Evolutionary conservation across 2,329 filamentous ascomycete species (phyloP).

Genomic region (Sclerotinia minor): DNA sequence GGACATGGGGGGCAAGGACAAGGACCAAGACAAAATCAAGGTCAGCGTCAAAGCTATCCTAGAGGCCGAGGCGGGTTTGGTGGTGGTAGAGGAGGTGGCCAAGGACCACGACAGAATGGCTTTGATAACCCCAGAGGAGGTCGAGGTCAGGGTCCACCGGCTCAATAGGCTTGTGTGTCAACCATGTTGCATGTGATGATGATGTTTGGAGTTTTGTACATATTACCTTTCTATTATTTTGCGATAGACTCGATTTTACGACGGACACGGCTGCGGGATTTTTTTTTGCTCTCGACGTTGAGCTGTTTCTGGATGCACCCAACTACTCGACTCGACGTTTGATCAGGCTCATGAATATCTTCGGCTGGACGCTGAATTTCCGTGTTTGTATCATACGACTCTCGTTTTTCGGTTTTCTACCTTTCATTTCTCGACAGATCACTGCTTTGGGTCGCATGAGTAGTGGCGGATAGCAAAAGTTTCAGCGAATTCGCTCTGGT

Average conservation of each 20-base stretch:
- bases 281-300: constrained; percentile 31
- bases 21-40: constrained; percentile 33
- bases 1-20: constrained; percentile 38
- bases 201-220: constrained; percentile 40
- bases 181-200: constrained; percentile 25
- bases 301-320: constrained; percentile 28
- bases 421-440: constrained; percentile 30
- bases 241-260: constrained; percentile 38
- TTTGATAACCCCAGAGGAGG: constrained; percentile 40
- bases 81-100: constrained; percentile 37
- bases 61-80: constrained; percentile 27
- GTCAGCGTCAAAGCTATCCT: constrained; percentile 23
- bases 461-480: constrained; percentile 40
- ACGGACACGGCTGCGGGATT: constrained; percentile 29
- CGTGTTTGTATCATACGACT: constrained; percentile 43
- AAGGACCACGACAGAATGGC: constrained; percentile 36
- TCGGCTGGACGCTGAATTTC: constrained; percentile 31
- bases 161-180: constrained; percentile 35
- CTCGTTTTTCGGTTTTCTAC: constrained; percentile 33
- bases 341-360: constrained; percentile 30
- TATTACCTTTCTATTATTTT: constrained; percentile 39
- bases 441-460: constrained; percentile 36
- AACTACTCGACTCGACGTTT: constrained; percentile 28
- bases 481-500: constrained; percentile 40
- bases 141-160: constrained; percentile 38